Evolutionary conservation across 495 filamentous ascomycete species (phyloP).

Genomic region (Aspergillus wentii): DNA sequence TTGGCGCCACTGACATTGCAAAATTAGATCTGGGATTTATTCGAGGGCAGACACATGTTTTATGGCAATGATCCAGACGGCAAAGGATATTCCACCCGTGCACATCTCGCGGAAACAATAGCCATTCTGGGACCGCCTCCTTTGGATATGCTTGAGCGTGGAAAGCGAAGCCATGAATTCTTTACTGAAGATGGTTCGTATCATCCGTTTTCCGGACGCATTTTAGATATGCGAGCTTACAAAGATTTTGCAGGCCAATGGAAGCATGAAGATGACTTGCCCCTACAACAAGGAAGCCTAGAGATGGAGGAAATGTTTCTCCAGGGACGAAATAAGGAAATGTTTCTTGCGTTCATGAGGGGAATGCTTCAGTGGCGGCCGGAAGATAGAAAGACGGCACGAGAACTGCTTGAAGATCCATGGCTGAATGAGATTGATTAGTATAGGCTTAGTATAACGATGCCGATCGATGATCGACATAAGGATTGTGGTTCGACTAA

Average conservation of each 20-base stretch:
- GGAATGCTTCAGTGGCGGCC: conserved; percentile 49
- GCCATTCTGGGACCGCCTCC: conserved; percentile 42
- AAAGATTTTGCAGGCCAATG: conserved; percentile 23
- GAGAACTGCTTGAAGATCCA: conserved; percentile 34
- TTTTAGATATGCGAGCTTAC: conserved; percentile 5
- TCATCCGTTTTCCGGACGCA: conserved; percentile 1
- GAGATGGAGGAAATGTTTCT: conserved; percentile 29
- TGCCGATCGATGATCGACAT: too few species aligned
- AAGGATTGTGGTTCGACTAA: too few species aligned
- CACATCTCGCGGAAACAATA: conserved; percentile 44
- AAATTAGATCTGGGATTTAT: conserved; percentile 41
- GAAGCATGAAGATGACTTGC: conserved; percentile 24
- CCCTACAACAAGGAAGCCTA: conserved; percentile 16
- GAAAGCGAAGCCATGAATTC: conserved; percentile 29
- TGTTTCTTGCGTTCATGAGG: conserved; percentile 38
- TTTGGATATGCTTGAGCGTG: conserved; percentile 31
- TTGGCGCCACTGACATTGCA: neutral
- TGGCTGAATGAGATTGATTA: conserved; percentile 40
- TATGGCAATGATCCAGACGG: conserved; percentile 35
- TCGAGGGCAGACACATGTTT: conserved; percentile 43
- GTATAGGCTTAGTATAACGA: too few species aligned
- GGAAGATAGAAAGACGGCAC: conserved; percentile 38
- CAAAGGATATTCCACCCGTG: conserved; percentile 33
- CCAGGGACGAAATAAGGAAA: conserved; percentile 28
- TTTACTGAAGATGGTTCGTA: conserved; percentile 32